These are phyloP conservation scores for Alternaria angustiovoidea DNA, from an alignment of 2,329 filamentous ascomycete genomes.

Conservation along the genomic window DNA sequence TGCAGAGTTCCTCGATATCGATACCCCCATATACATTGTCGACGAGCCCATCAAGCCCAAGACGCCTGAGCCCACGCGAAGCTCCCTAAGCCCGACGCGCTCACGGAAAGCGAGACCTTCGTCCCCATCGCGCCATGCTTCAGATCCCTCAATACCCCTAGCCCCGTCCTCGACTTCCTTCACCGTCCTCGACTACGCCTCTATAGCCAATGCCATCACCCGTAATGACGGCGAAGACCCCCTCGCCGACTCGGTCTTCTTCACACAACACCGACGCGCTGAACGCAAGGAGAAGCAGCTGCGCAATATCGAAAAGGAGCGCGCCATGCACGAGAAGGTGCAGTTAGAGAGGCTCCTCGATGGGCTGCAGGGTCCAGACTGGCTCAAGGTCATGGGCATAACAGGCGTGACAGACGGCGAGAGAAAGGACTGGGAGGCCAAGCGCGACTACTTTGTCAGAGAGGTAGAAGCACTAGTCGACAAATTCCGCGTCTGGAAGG, in stretches of 20 bases:
- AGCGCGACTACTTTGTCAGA: slow-evolving; percentile 82
- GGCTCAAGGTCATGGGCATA: slow-evolving; percentile 91
- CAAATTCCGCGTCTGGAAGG: slow-evolving; percentile 87
- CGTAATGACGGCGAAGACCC: slow-evolving; percentile 58
- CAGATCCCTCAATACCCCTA: slow-evolving; percentile 20
- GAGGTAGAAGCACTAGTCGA: slow-evolving; percentile 83
- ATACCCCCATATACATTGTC: slow-evolving; percentile 76
- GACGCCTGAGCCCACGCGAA: slow-evolving; percentile 33
- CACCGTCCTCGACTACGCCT: slow-evolving; percentile 55
- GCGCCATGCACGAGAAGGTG: slow-evolving; percentile 71
- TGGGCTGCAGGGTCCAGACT: slow-evolving; percentile 88
- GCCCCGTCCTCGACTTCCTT: slow-evolving; percentile 42
- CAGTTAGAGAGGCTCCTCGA: slow-evolving; percentile 75
- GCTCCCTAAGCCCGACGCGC: slow-evolving; percentile 36
- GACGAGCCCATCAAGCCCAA: slow-evolving; percentile 60
- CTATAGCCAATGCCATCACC: slow-evolving; percentile 46
- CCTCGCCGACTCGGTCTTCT: slow-evolving; percentile 63
- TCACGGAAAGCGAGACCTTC: slow-evolving; percentile 33
- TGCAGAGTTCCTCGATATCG: slow-evolving; percentile 74
- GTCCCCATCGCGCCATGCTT: slow-evolving; percentile 26
- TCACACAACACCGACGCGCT: slow-evolving; percentile 66
- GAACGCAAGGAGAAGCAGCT: slow-evolving; percentile 73
- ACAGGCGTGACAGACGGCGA: slow-evolving; percentile 83
- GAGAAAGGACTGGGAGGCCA: slow-evolving; percentile 86
- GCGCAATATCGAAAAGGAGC: slow-evolving; percentile 72